These are phyloP conservation scores for Cucurbitaria berberidis DNA, from an alignment of 2,329 filamentous ascomycete species.

Conservation along the genomic window DNA sequence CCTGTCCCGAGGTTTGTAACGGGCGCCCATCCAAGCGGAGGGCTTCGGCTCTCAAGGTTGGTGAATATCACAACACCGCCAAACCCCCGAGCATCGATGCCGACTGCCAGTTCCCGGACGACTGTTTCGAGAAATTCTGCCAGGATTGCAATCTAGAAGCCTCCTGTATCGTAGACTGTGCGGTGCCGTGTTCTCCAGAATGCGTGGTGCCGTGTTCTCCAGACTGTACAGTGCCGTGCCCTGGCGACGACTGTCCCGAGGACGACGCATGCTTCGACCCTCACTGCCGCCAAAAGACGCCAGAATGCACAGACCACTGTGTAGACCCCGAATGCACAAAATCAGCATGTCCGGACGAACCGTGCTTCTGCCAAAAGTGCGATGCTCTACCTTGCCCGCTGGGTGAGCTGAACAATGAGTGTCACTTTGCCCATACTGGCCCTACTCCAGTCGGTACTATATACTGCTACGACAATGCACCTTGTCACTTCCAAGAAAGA, in stretches of 20 bases:
- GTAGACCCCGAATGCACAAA: conserved; percentile 46
- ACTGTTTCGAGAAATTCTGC: conserved; percentile 45
- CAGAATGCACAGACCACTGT: conserved; percentile 41
- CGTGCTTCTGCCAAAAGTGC: conserved; percentile 47
- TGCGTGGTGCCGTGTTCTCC: conserved; percentile 26
- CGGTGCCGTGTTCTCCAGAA: conserved; percentile 27
- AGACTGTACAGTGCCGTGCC: conserved; percentile 32
- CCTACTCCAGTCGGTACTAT: conserved; percentile 40
- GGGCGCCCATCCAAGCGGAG: conserved; percentile 42
- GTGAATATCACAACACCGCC: conserved; percentile 35
- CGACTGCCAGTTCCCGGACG: conserved; percentile 43
- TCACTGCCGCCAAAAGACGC: conserved; percentile 36
- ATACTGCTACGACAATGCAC: conserved; percentile 43
- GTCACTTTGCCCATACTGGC: conserved; percentile 42
- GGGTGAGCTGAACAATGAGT: conserved; percentile 39
- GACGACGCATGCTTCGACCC: conserved; percentile 48
- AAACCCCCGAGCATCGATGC: conserved; percentile 22
- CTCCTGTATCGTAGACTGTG: conserved; percentile 30
- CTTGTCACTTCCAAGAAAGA: conserved; percentile 44
- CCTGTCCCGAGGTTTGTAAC: conserved; percentile 23
- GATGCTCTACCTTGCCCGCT: conserved; percentile 39
- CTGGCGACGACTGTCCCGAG: conserved; percentile 36
- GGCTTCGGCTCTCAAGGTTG: conserved; percentile 39
- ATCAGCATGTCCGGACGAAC: conserved; percentile 33
- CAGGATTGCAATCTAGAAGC: conserved; percentile 43